These are phyloP conservation scores for Coemansia sp. DNA, from an alignment of 192 early-diverging fungal species.

Conservation along the genomic window DNA sequence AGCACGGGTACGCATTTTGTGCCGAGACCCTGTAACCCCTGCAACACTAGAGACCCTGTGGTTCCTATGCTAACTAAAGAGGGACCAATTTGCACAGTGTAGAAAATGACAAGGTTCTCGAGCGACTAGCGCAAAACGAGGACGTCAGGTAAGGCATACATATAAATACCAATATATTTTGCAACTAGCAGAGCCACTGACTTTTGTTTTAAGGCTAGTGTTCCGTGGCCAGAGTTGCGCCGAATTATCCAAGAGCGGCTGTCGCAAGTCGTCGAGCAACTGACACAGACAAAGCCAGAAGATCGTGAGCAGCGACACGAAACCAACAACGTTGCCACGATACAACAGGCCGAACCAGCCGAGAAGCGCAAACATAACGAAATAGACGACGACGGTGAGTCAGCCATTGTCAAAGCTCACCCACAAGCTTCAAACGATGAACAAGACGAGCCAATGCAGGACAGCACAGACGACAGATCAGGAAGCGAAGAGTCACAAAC, in stretches of 20 bases:
- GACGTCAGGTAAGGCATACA: slow-evolving; percentile 26
- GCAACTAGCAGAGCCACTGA: background rate
- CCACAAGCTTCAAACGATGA: background rate
- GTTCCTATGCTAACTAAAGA: background rate
- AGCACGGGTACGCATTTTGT: slow-evolving; percentile 12
- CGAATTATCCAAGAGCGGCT: slow-evolving; percentile 41
- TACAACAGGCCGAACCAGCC: background rate
- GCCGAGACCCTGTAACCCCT: background rate
- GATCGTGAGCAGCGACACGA: background rate
- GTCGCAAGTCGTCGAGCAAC: slow-evolving; percentile 27
- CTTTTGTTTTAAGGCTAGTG: slow-evolving; percentile 14
- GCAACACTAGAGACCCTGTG: background rate
- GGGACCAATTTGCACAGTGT: background rate
- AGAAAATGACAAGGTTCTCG: slow-evolving; percentile 38
- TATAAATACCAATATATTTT: background rate
- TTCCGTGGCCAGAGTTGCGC: slow-evolving; percentile 42
- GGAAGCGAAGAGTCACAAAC: background rate
- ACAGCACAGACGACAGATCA: background rate
- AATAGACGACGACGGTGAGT: background rate
- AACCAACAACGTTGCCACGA: background rate
- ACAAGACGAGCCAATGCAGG: background rate
- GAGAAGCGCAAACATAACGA: slow-evolving; percentile 12
- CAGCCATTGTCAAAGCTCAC: background rate
- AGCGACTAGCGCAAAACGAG: slow-evolving; percentile 40
- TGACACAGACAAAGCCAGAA: slow-evolving; percentile 12